Percentiles rank a stretch among this genome's conserved stretches.
phyloP scores from a whole-genome alignment of 495 filamentous ascomycete species.

The Filosporella fistucella region DNA sequence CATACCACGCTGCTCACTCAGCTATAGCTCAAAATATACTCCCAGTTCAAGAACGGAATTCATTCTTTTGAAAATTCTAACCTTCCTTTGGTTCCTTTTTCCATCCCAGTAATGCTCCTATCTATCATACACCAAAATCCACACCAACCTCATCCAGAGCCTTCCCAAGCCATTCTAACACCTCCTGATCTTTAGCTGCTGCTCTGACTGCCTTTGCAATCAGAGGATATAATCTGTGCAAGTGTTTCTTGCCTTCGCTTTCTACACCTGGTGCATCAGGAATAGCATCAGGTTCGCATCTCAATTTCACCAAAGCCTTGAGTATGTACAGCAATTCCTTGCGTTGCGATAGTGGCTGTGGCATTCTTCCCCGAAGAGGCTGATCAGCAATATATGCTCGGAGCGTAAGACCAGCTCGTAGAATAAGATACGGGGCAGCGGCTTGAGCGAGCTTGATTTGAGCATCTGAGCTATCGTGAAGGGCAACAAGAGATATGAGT shows the following conservation, averaged over 20 bases:
- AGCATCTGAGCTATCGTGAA: conserved; percentile 30
- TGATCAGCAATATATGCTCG: conserved; percentile 87
- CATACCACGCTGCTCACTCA: background rate
- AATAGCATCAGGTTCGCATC: conserved; percentile 68
- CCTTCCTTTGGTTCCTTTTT: background rate
- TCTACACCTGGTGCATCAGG: conserved; percentile 55
- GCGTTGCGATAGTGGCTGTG: conserved; percentile 78
- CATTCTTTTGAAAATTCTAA: background rate
- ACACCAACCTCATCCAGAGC: conserved; percentile 63
- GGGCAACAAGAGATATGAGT: conserved; percentile 66
- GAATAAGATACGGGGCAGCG: conserved; percentile 77
- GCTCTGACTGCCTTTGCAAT: conserved; percentile 65
- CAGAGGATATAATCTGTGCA: conserved; percentile 80
- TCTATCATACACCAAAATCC: conserved; percentile 49
- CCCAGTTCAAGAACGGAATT: conserved; percentile 8
- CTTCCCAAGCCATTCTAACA: conserved; percentile 48
- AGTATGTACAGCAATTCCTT: conserved; percentile 73
- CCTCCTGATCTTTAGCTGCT: conserved; percentile 60
- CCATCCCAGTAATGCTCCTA: background rate
- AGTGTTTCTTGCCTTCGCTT: conserved; percentile 58
- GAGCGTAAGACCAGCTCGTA: conserved; percentile 74
- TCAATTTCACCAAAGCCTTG: conserved; percentile 54
- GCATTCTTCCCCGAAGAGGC: conserved; percentile 86
- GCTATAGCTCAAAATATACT: conserved; percentile 4
- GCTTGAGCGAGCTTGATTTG: conserved; percentile 61